A percentile compares a stretch with the other conserved stretches of the same genome.
phyloP scores from a whole-genome alignment of 306 rosid species.

The Cucurbita ficifolia region DNA sequence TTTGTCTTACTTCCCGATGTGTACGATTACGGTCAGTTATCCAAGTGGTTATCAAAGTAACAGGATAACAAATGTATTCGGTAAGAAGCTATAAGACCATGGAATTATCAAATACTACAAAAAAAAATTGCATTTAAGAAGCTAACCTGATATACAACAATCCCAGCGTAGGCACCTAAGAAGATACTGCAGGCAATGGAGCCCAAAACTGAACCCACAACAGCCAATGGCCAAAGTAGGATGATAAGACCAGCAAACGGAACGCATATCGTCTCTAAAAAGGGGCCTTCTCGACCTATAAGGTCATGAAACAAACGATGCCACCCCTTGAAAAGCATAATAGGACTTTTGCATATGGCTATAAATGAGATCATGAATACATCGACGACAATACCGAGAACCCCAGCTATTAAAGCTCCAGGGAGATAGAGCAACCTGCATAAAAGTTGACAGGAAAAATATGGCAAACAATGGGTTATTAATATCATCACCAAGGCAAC shows the following conservation, averaged over 20 bases:
- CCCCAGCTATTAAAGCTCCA: conserved; percentile 48
- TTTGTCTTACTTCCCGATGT: not conserved
- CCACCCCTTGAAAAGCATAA: conserved; percentile 95
- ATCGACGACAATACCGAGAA: conserved; percentile 60
- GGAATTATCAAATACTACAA: not conserved
- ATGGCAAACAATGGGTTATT: not conserved
- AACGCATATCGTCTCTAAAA: conserved; percentile 94
- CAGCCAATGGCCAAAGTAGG: conserved; percentile 93
- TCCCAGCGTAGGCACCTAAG: conserved; percentile 74
- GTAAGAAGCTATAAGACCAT: not conserved
- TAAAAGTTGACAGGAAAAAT: not conserved
- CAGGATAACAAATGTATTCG: not conserved
- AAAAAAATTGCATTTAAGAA: not conserved
- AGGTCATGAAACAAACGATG: conserved; percentile 90
- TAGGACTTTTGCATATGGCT: conserved; percentile 61
- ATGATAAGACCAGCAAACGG: conserved; percentile 97
- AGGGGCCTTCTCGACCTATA: conserved; percentile 97
- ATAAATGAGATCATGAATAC: conserved; percentile 50
- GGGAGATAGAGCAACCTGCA: conserved; percentile 75
- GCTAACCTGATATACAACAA: conserved; percentile 68
- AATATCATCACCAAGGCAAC: not conserved
- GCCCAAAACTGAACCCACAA: conserved; percentile 55
- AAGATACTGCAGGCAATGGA: conserved; percentile 58
- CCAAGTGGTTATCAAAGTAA: not conserved
- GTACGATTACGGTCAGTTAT: not conserved